Evolutionary conservation across 1,139 yeast species (phyloP).

Genomic region (Saccharomyces hybrid): DNA sequence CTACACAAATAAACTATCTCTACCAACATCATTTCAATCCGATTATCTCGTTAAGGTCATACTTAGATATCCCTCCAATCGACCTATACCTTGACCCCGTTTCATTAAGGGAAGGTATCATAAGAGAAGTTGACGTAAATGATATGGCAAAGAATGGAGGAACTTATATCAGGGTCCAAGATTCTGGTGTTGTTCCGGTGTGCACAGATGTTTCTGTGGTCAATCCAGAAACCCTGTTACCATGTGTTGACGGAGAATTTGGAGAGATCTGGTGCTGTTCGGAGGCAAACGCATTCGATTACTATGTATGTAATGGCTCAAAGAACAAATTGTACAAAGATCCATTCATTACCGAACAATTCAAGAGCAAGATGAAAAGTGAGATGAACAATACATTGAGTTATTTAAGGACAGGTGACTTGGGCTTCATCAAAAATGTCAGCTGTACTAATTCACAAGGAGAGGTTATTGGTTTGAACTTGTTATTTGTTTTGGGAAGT

Average conservation of each 20-base stretch:
- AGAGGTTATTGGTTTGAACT: conserved; percentile 54
- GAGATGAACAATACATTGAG: conserved; percentile 55
- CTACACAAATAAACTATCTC: conserved; percentile 67
- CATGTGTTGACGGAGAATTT: conserved; percentile 87
- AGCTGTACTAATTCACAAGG: conserved; percentile 40
- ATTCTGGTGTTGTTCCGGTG: conserved; percentile 93
- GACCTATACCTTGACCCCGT: conserved; percentile 81
- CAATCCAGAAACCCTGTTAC: conserved; percentile 76
- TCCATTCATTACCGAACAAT: conserved; percentile 40
- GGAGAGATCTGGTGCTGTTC: conserved; percentile 97
- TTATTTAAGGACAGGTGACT: conserved; percentile 84
- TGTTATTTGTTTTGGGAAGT: conserved; percentile 76
- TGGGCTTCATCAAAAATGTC: conserved; percentile 82
- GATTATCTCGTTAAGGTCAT: conserved; percentile 67
- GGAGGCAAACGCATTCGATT: conserved; percentile 66
- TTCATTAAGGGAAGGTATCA: conserved; percentile 80
- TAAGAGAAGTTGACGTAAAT: conserved; percentile 69
- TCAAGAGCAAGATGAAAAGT: conserved; percentile 44
- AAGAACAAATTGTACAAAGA: conserved; percentile 27
- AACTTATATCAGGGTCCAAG: conserved; percentile 60
- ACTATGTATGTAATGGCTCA: conserved; percentile 37
- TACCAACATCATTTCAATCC: conserved; percentile 80
- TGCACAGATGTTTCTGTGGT: conserved; percentile 91
- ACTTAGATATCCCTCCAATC: conserved; percentile 82
- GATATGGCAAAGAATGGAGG: conserved; percentile 51